Base-by-base conservation (phyloP, 345 rosid species). In the Capsella bursapastoris region DNA sequence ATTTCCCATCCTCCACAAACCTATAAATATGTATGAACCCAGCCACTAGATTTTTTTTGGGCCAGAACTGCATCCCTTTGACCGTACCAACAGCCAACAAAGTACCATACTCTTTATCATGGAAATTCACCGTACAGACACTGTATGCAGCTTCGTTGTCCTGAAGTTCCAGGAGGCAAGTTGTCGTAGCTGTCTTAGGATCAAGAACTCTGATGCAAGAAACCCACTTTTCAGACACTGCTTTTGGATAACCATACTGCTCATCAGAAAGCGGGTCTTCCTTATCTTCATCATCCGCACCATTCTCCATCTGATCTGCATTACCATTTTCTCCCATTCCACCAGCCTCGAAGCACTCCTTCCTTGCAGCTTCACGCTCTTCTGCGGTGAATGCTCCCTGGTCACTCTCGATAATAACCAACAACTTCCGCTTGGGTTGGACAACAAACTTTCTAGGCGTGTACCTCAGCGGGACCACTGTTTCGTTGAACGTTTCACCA, bases 81-180 rank as follows among this genome's bases (percentile, higher is more conserved):
- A 91, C 91, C 5, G 98, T 95, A 62, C 99, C 99, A 71, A 95
- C 97, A 64, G 97, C 99, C 65, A 95, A 82, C 62, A 95, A 82
- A 32, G 97, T 84, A 64, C 99, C 99, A 47, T 95, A 81, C 84
- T 90, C 97, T 80, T 92, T 95, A 80, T 95, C 99, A 68, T 93
- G 97, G 77, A 92, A 95, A 74, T 95, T 95, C 58, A 92, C 96
- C 4, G 94, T 92, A 75, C 98, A 95, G 8, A 90, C 69, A 58
- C 98, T 95, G 72, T 87, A 92, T 6, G 99, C 99, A 72, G 98
- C 98, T 82, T 90, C 99, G 75, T 87, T 92, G 75, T 95, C 98
- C 79, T 95, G 99, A 81, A 95, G 99, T 79, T 95, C 99, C 70
- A 92, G 84, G 64, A 95, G 83, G 83, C 98, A 95, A 45, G 98